Percentiles rank a stretch among this genome's conserved stretches.
These are phyloP conservation scores for Dipodascus geniculatus DNA, from an alignment of 805 yeast genomes.

Conservation along the genomic window DNA sequence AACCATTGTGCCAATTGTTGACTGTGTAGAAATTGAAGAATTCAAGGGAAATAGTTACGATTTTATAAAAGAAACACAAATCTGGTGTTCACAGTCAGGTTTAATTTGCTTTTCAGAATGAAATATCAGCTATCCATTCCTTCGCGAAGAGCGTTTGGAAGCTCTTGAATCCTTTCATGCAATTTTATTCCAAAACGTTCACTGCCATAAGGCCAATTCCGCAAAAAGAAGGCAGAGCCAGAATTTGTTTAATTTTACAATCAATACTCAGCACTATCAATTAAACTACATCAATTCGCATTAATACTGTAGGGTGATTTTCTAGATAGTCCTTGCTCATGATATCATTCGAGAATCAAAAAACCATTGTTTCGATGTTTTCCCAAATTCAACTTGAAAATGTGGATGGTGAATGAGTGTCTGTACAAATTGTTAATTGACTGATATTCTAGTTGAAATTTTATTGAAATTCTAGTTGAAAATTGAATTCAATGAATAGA, in stretches of 20 bases:
- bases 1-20: conserved; percentile 16
- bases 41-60: background rate
- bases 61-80: background rate
- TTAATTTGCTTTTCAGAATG: background rate
- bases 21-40: background rate
- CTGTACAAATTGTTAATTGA: too few species aligned
- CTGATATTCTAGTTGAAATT: too few species aligned
- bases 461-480: too few species aligned
- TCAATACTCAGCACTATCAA: background rate
- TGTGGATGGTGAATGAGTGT: too few species aligned
- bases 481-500: too few species aligned
- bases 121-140: too few species aligned
- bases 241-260: too few species aligned
- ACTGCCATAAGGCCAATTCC: too few species aligned
- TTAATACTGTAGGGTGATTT: too few species aligned
- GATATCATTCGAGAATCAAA: background rate
- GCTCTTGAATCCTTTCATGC: background rate
- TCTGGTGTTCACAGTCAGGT: background rate
- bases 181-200: background rate
- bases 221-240: too few species aligned
- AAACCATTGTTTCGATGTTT: background rate
- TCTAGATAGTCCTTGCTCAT: background rate
- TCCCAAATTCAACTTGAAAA: background rate
- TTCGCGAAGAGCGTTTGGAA: background rate
- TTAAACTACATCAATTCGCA: background rate